A percentile compares a stretch with the other conserved stretches of the same genome.
phyloP scores from a whole-genome alignment of 345 rosid genomes.

The Gossypium herbaceum region DNA sequence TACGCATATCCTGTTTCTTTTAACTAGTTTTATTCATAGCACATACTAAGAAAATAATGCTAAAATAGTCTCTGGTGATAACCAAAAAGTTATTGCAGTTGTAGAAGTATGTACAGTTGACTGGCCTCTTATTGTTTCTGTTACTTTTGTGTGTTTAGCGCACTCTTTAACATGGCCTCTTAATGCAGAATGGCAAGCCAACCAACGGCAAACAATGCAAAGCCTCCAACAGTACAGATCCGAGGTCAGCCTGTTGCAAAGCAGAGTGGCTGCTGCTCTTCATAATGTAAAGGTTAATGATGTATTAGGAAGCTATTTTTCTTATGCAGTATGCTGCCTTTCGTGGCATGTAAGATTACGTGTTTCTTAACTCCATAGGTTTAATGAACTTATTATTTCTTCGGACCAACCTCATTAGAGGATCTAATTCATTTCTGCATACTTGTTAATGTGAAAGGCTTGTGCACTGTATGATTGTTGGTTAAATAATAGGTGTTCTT shows the following conservation, averaged over 20 bases:
- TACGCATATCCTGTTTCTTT: conserved; percentile 6
- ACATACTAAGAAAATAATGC: background rate
- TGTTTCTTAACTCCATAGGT: conserved; percentile 8
- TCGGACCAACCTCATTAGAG: conserved; percentile 17
- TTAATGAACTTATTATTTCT: conserved; percentile 5
- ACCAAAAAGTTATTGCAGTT: background rate
- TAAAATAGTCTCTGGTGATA: no score
- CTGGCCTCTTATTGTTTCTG: background rate
- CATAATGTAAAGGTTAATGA: conserved; percentile 28
- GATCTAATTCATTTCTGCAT: conserved; percentile 11
- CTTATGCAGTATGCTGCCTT: conserved; percentile 9
- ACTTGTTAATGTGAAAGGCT: conserved; percentile 14
- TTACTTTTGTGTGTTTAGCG: background rate
- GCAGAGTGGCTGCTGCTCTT: conserved; percentile 73
- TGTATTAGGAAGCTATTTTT: background rate
- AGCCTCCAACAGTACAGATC: conserved; percentile 65
- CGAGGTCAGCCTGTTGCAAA: conserved; percentile 68
- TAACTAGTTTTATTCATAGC: background rate
- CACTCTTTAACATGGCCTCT: background rate
- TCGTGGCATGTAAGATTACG: conserved; percentile 21
- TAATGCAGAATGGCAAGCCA: conserved; percentile 75
- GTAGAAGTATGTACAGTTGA: background rate
- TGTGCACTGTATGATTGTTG: conserved; percentile 25
- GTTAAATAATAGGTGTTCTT: background rate
- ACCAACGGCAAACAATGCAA: conserved; percentile 59